Evolutionary conservation across 495 filamentous ascomycete species (phyloP).

Genomic region (Opeltia flavorubescens): DNA sequence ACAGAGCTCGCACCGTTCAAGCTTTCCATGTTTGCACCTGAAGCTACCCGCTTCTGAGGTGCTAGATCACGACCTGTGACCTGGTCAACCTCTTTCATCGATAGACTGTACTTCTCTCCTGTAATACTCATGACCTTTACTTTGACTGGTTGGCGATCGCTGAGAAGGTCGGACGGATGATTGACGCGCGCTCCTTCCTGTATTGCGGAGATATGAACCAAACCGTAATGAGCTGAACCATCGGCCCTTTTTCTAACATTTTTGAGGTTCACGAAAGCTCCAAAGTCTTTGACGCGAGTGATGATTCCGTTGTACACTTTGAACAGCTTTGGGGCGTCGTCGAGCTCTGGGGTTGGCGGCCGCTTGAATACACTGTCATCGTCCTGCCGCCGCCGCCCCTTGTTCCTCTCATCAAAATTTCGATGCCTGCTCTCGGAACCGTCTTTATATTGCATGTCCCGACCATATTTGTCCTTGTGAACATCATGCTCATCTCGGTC

Average conservation of each 20-base stretch:
- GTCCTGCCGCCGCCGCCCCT: constrained; percentile 29
- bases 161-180: constrained; percentile 77
- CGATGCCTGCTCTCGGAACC: constrained; percentile 16
- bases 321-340: constrained; percentile 66
- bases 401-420: constrained; percentile 18
- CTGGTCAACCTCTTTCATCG: constrained; percentile 97
- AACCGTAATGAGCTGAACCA: too few species aligned
- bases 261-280: constrained; percentile 84
- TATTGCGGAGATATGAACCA: constrained; percentile 95
- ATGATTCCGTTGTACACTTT: constrained; percentile 86
- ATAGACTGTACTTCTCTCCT: constrained; percentile 64
- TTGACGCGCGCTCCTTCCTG: constrained; percentile 77
- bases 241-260: constrained; percentile 81
- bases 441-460: constrained; percentile 28
- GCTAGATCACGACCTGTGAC: constrained; percentile 71
- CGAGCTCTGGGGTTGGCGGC: constrained; percentile 63
- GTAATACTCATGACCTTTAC: constrained; percentile 88
- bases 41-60: constrained; percentile 68
- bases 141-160: constrained; percentile 70
- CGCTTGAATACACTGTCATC: constrained; percentile 51
- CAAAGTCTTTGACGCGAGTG: constrained; percentile 88
- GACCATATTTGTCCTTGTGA: constrained; percentile 47
- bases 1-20: constrained; percentile 39
- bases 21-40: constrained; percentile 81
- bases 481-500: constrained; percentile 36